Base-by-base conservation (phyloP, 495 filamentous ascomycete species). In the Penicillium maclennaniae region DNA sequence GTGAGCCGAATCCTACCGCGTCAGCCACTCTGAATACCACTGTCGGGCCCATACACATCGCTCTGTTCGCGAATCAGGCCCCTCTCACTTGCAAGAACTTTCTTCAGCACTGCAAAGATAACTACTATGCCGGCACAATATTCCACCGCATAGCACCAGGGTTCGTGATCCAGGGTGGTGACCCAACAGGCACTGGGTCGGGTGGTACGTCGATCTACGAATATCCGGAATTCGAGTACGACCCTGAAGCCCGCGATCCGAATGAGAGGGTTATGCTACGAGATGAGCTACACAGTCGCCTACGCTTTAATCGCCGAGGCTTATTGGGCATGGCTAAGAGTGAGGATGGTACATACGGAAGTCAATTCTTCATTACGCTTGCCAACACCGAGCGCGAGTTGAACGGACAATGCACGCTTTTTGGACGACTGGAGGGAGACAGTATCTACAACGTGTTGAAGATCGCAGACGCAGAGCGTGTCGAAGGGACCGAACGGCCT, bases 321-420 rank as follows among this genome's bases (percentile, higher is more conserved):
- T 70, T 97, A 56, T 69, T 99, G 54, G 93, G 91, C 10, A 80
- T 97, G 92, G 93, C 95, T 9, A 87, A 87, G 56, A 82, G 92
- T 57, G 77, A 76, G 59, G 78, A 81, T 56, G 77, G 78, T 14
- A 85, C 86, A 26, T 95, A 96, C 70, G 87, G 88, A 39, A 95
- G 89, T 69, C 93, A 99, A 74, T 97, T 97, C 75, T 99, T 99
- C 70, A 81, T 99, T 47, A 97, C 93, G 2, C 75, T 99, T 41
- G 85, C 74, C 44, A 85, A 79, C 26, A 87, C 87, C 47, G 86
- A 89, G 47, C 82, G 87, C 28, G 92, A 97, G 72, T 62, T 99
- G 68, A 87, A 85, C 44, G 88, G 87, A 51, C 86, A 89, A 82
- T 95, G 96, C 66, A 97, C 93, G 4, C 75, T 97, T 61, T 97